Evolutionary conservation across 2,329 filamentous ascomycete genomes (phyloP), one percentile per base, ranked within the genome.

Genomic region (Aspergillus ibericus): DNA sequence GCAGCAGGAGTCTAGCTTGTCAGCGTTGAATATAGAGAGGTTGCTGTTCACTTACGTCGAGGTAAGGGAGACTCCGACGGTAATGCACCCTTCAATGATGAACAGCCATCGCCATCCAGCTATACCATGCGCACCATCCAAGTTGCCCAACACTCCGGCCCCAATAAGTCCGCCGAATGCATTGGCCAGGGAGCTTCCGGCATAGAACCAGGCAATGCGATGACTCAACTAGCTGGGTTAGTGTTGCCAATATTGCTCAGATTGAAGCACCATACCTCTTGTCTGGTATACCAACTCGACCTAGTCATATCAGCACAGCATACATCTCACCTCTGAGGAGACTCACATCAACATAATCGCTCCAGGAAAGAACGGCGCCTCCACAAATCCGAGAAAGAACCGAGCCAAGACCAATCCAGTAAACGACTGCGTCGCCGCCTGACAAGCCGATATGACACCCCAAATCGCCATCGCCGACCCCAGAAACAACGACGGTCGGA

Each of bases 271-370:
- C 6, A 27, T 57, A 68, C 66, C 71, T 86, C 83, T 42, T 82
- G 80, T 48, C 85, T 79, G 0, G 86, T 88, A 69, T 89, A 89
- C 85, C 85, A 89, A 69, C 87, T 87, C 2, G 85, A 86, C 68
- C 68, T 71, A 35, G 18, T 34, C n/a, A 16, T 2, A 22, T 59
- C n/a, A 59, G 49, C 25, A 8, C 22, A 15, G 12, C 13, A 10
- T 15, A 16, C 16, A 40, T 18, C 34, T 36, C 16, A 42, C 22
- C 8, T 9, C 16, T 20, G 2, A 13, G 32, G 6, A 20, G 3
- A 59, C 53, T 5, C 52, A 70, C 49, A 89, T 80, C 48, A 88
- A 82, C 55, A 88, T 78, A 6, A 89, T 78, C 0, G 84, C 84
- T 40, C 87, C 87, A 0, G 87, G 87, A 13, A 88, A 77, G 71